Percentiles rank a stretch among this genome's conserved stretches.
Evolutionary conservation across 345 rosid genomes (phyloP).

Genomic region (Turritis glabra): DNA sequence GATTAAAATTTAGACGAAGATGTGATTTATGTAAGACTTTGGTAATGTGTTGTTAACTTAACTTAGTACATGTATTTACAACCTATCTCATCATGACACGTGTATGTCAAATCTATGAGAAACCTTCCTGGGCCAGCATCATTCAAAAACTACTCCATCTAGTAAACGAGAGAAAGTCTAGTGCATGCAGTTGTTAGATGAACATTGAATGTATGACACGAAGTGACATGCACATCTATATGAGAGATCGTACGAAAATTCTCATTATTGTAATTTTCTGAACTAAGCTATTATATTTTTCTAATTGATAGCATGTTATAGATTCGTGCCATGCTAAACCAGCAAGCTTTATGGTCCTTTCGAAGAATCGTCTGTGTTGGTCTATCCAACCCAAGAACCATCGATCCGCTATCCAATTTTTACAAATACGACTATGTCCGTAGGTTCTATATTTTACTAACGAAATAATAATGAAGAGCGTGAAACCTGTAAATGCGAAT

Average conservation of each 20-base stretch:
- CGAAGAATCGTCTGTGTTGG: background rate
- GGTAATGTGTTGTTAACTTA: too few species aligned
- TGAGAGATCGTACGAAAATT: background rate
- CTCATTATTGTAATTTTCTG: background rate
- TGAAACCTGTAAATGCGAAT: constrained; percentile 10
- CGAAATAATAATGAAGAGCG: background rate
- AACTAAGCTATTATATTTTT: background rate
- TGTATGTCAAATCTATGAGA: background rate
- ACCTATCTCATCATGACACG: background rate
- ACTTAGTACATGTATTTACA: background rate
- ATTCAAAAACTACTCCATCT: background rate
- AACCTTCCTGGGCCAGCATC: background rate
- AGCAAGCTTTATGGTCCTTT: background rate
- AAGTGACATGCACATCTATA: background rate
- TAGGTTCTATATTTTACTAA: background rate
- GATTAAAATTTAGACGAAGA: background rate
- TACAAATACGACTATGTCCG: background rate
- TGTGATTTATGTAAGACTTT: background rate
- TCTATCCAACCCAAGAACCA: background rate
- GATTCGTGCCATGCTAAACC: background rate
- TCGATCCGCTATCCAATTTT: background rate
- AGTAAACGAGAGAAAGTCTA: background rate
- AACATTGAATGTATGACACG: background rate
- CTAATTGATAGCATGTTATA: background rate
- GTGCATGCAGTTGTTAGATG: background rate